Base-by-base conservation (phyloP, 2,329 filamentous ascomycete species). In the Pseudogymnoascus sp. region DNA sequence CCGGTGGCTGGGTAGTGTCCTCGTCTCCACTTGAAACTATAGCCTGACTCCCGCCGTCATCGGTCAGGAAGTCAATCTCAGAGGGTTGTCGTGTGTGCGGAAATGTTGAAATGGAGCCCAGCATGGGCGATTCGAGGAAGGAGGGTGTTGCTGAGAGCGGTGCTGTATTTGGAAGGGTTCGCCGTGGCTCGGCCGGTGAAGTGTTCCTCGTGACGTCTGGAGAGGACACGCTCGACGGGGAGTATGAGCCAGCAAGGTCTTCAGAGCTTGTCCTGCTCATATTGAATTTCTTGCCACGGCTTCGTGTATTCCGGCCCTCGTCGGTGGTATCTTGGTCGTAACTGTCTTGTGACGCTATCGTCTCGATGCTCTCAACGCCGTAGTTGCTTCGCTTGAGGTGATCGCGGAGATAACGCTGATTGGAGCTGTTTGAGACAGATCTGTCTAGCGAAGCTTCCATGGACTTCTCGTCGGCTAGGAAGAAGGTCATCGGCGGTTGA, bases 71-170 rank as follows among this genome's bases (percentile, higher is more conserved):
- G 5, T 76, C 78, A 4, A 75, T 75, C 2, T 84, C 75, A 2
- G 82, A 84, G 69, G 80, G 78, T 64, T 78, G 77, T 46, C 79
- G 77, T n/a, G 83, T 85, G 11, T 79, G 82, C 8, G 78, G 74
- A 61, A 77, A 79, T 66, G 82, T 84, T 31, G 81, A 70, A 12
- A 73, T 68, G 0, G 79, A 82, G 14, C 72, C 74, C 10, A 76
- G 70, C 40, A 73, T 75, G 8, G 77, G 76, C 7, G 76, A 75
- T 8, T 74, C 76, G 60, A 78, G 73, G 62, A 79, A 73, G 4
- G 73, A 73, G 8, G 80, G 80, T 1, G 79, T 82, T 42, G 78
- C 76, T 14, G 79, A 81, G 38, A 73, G 69, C 25, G 70, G 71
- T 38, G 72, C 67, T 42, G 74, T 73, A 59, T 67, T 75, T 63